Evolutionary conservation across 2,329 filamentous ascomycete genomes (phyloP).

Genomic region (Botrytis hyacinthi): DNA sequence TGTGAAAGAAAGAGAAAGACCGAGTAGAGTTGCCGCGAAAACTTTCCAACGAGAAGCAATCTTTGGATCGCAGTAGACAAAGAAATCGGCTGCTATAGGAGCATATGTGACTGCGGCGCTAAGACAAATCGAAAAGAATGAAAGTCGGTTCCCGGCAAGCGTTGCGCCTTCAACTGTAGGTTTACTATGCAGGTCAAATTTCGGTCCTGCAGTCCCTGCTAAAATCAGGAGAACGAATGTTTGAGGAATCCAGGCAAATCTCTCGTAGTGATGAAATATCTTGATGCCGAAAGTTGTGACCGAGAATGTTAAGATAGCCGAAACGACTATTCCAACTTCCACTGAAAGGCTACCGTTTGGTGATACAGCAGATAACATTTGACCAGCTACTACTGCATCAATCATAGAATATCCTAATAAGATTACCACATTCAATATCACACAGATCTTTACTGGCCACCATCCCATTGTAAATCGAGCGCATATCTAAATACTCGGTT

Average conservation of each 20-base stretch:
- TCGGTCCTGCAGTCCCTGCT: slow-evolving; percentile 57
- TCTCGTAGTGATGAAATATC: slow-evolving; percentile 66
- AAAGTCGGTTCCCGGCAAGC: slow-evolving; percentile 56
- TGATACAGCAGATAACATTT: slow-evolving; percentile 66
- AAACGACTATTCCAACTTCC: slow-evolving; percentile 65
- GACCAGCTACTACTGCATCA: slow-evolving; percentile 64
- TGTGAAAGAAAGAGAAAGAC: slow-evolving; percentile 56
- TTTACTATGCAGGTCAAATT: slow-evolving; percentile 59
- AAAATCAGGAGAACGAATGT: slow-evolving; percentile 59
- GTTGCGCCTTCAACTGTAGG: slow-evolving; percentile 41
- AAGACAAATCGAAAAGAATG: slow-evolving; percentile 68
- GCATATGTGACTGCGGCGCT: slow-evolving; percentile 64
- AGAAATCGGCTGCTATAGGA: slow-evolving; percentile 63
- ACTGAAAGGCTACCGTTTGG: slow-evolving; percentile 57
- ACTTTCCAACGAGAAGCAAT: slow-evolving; percentile 46
- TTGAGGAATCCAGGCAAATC: slow-evolving; percentile 65
- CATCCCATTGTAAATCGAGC: slow-evolving; percentile 63
- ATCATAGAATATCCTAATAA: slow-evolving; percentile 62
- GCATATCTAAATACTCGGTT: slow-evolving; percentile 39
- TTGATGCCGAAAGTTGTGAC: slow-evolving; percentile 67
- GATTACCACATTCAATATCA: slow-evolving; percentile 60
- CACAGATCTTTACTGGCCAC: slow-evolving; percentile 63
- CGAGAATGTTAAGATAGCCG: slow-evolving; percentile 59
- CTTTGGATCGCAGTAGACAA: slow-evolving; percentile 60
- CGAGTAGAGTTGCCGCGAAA: slow-evolving; percentile 55